Base-by-base conservation (phyloP, 306 rosid genomes). In the Quercus agrifolia region DNA sequence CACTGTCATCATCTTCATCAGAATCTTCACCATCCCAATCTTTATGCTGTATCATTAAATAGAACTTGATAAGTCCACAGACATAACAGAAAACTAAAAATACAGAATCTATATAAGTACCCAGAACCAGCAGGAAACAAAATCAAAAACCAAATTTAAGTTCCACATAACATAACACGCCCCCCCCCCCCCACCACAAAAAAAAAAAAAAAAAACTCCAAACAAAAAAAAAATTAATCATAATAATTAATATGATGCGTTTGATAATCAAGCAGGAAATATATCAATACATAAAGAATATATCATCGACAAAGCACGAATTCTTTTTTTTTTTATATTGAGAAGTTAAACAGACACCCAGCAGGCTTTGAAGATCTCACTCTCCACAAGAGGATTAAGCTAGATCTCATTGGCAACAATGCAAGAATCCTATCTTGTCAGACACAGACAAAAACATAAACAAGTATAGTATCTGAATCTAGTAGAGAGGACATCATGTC, bases 21-120 rank as follows among this genome's bases (percentile, higher is more conserved):
- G 93, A 93, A 61, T 88, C 94, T 89, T 81, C 94, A 76, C 88
- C 99, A 76, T 86, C 90, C 98, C 99, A 96, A 83, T 83, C 91
- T 88, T 90, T 91, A 85, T 85, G 90, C 99, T 93, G 87, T 51
- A 81, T 75, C 25, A 90, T 71, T 54, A 77, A 83, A 52, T 79
- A 79, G 64, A 75, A 87, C 57, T 38, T 64, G 74, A 76, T 74
- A 73, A 82, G 75, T 56, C 66, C 6, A 62, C 79, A 86, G 75
- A 80, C 79, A 70, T 25, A 63, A 13, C 17, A 74, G 74, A 78
- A 31, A 72, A 21, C 56, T 70, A 77, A 55, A 25, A 28, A 54
- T 27, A 41, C 61, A 75, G 25, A 74, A 49, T 13, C 55, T 13
- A 69, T 44, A 63, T 63, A 23, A 23, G 73, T 58, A 78, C 64